These are phyloP conservation scores for Bipolaris zeicola DNA, from an alignment of 2,329 filamentous ascomycete species.

Conservation along the genomic window DNA sequence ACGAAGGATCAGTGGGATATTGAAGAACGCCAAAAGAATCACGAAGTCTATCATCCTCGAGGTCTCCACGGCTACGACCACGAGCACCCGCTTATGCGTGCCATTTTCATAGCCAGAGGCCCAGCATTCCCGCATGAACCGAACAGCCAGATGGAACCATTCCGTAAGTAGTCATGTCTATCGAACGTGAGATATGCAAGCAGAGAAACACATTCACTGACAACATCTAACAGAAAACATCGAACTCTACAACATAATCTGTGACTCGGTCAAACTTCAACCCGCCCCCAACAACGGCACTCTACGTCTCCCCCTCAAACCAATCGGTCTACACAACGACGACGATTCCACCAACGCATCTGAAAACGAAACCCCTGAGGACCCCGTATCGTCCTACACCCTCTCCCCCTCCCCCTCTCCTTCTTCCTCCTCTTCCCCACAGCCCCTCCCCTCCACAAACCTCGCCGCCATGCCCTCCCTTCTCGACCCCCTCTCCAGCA, in stretches of 20 bases:
- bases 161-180: constrained; percentile 68
- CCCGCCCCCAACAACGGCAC: constrained; percentile 88
- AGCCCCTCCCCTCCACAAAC: constrained; percentile 2
- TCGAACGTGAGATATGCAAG: background rate
- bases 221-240: constrained; percentile 74
- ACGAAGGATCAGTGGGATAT: constrained; percentile 79
- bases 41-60: constrained; percentile 73
- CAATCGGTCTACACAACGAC: constrained; percentile 65
- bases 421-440: constrained; percentile 7
- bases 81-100: constrained; percentile 91
- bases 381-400: constrained; percentile 50
- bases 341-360: constrained; percentile 50
- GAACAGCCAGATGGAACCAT: constrained; percentile 77
- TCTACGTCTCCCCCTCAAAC: constrained; percentile 70
- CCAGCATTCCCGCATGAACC: constrained; percentile 88
- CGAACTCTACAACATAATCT: constrained; percentile 93
- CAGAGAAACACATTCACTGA: background rate
- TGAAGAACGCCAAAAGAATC: constrained; percentile 66
- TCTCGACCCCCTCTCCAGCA: constrained; percentile 26
- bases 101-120: constrained; percentile 90
- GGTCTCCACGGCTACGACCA: constrained; percentile 96
- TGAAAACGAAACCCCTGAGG: constrained; percentile 56
- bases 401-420: constrained; percentile 41
- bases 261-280: constrained; percentile 77
- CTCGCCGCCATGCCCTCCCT: constrained; percentile 26